phyloP scores from a whole-genome alignment of 1,139 yeast genomes.

The Sugiyamaella grinbergsii region DNA sequence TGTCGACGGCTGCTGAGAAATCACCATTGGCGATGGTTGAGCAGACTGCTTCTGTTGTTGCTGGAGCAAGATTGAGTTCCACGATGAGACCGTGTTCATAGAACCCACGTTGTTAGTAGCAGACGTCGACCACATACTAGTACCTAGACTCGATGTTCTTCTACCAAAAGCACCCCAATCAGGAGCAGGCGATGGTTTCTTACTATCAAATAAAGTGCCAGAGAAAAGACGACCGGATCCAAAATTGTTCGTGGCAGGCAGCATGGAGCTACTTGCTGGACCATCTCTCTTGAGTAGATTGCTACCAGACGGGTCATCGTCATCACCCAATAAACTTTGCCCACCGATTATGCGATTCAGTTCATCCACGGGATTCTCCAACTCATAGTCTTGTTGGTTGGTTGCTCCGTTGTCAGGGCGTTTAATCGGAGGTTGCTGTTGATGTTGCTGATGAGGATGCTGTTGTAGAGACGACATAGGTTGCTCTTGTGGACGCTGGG shows the following conservation, averaged over 20 bases:
- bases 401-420: background rate
- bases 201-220: conserved; percentile 12
- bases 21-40: background rate
- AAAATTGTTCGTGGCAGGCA: conserved; percentile 1
- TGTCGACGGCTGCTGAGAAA: conserved; percentile 1
- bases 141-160: conserved; percentile 16
- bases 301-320: conserved; percentile 24
- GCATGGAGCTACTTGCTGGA: background rate
- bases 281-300: background rate
- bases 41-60: background rate
- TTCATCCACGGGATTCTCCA: conserved; percentile 29
- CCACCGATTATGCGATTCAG: conserved; percentile 34
- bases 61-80: conserved; percentile 4
- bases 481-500: background rate
- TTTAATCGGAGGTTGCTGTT: conserved; percentile 5
- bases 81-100: background rate
- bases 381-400: conserved; percentile 11
- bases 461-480: conserved; percentile 10
- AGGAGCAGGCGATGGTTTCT: conserved; percentile 6
- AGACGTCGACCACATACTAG: conserved; percentile 21
- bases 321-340: conserved; percentile 31
- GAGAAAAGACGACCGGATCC: conserved; percentile 14
- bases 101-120: background rate
- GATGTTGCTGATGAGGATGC: conserved; percentile 5
- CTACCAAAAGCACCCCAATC: conserved; percentile 18